These are phyloP conservation scores for Suillus hirtellus DNA, from an alignment of 768 basidiomycete genomes.

Conservation along the genomic window DNA sequence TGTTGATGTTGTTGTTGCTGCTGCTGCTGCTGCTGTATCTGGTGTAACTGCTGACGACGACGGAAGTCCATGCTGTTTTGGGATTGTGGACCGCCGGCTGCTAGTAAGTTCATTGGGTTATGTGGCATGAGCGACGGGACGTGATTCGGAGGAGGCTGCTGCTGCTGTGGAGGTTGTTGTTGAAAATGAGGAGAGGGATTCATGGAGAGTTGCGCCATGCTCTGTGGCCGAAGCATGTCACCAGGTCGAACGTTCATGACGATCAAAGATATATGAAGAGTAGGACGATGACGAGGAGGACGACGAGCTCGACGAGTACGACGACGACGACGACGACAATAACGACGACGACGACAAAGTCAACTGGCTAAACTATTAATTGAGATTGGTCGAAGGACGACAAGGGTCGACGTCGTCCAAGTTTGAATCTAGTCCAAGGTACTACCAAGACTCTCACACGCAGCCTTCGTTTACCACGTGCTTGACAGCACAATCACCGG, in stretches of 20 bases:
- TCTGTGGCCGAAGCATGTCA: constrained; percentile 48
- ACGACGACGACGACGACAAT: background rate
- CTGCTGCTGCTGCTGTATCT: constrained; percentile 4
- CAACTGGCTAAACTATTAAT: constrained; percentile 1
- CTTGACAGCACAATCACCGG: constrained; percentile 10
- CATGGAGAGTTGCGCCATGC: constrained; percentile 40
- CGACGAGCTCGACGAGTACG: background rate
- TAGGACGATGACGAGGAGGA: constrained; percentile 1
- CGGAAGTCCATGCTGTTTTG: constrained; percentile 9
- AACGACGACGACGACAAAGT: background rate
- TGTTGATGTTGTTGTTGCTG: constrained; percentile 37
- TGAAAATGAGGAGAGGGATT: constrained; percentile 38
- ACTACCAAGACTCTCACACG: constrained; percentile 17
- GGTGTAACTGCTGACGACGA: constrained; percentile 27
- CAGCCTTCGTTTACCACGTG: constrained; percentile 34
- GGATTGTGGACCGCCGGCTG: constrained; percentile 26
- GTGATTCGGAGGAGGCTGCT: constrained; percentile 30
- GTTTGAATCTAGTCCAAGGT: constrained; percentile 16
- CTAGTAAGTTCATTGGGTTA: constrained; percentile 42
- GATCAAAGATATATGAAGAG: constrained; percentile 15
- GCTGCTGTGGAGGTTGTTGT: constrained; percentile 36
- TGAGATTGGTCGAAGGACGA: constrained; percentile 4
- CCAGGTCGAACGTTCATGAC: constrained; percentile 51
- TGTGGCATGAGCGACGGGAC: constrained; percentile 38
- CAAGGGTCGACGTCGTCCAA: constrained; percentile 9